These are phyloP conservation scores for Sambucus nigra DNA, from an alignment of 129 eudicot genomes.

Conservation along the genomic window DNA sequence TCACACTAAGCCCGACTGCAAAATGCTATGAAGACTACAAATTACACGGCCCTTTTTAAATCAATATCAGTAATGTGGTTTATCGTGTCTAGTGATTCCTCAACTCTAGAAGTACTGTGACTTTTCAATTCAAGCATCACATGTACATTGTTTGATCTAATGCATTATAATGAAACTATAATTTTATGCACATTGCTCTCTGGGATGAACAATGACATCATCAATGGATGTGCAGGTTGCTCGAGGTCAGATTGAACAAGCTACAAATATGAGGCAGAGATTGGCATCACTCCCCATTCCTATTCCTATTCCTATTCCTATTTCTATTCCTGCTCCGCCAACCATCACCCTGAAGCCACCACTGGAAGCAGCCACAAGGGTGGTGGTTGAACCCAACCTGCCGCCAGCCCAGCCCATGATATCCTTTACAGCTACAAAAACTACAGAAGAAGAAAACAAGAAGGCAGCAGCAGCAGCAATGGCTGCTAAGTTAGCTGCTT, in stretches of 20 bases:
- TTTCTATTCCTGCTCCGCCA: not conserved
- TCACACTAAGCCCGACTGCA: too few species aligned
- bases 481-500: slow-evolving; percentile 89
- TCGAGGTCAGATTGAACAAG: slow-evolving; percentile 39
- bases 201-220: not conserved
- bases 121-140: not conserved
- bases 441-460: slow-evolving; percentile 58
- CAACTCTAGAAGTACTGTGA: too few species aligned
- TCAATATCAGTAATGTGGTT: too few species aligned
- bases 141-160: not conserved
- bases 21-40: too few species aligned
- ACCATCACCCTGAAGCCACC: slow-evolving; percentile 13
- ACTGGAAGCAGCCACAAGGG: slow-evolving; percentile 16
- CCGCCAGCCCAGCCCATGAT: slow-evolving; percentile 29
- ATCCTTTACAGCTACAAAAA: slow-evolving; percentile 25
- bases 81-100: not conserved
- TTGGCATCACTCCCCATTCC: slow-evolving; percentile 22
- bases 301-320: too few species aligned
- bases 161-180: not conserved
- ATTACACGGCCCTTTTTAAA: too few species aligned
- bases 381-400: slow-evolving; percentile 5
- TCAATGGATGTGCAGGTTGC: slow-evolving; percentile 49
- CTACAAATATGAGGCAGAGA: slow-evolving; percentile 33
- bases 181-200: not conserved
- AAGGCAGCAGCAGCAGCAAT: slow-evolving; percentile 82